These are phyloP conservation scores for Apiospora saccharicola DNA, from an alignment of 2,329 filamentous ascomycete species.

Conservation along the genomic window DNA sequence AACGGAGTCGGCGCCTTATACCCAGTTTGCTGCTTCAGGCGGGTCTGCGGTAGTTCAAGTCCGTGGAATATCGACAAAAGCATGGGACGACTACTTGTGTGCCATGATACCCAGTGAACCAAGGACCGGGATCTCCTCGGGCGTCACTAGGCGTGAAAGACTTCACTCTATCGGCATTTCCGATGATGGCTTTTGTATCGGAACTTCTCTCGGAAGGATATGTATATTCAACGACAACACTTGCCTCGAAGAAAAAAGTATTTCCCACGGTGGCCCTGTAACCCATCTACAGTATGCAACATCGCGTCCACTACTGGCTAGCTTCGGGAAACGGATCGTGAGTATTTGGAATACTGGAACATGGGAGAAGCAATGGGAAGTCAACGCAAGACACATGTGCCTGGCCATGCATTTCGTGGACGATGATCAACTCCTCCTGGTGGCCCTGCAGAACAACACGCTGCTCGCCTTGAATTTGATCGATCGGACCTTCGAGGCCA, in stretches of 20 bases:
- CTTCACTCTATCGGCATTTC: not conserved
- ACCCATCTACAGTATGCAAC: conserved; percentile 21
- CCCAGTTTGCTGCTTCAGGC: conserved; percentile 21
- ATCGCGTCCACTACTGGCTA: conserved; percentile 19
- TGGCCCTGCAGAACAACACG: conserved; percentile 23
- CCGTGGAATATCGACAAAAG: conserved; percentile 6
- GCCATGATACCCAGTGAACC: conserved; percentile 4
- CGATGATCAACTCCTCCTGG: conserved; percentile 25
- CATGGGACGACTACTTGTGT: conserved; percentile 28
- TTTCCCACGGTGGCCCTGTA: conserved; percentile 20
- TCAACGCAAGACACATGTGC: not conserved
- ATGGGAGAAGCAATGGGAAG: conserved; percentile 26
- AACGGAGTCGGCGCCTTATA: conserved; percentile 18
- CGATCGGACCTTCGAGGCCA: not conserved
- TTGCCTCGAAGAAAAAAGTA: conserved; percentile 24
- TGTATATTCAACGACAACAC: conserved; percentile 24
- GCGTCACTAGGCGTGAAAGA: not conserved
- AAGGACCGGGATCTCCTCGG: not conserved
- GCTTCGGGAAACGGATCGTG: conserved; percentile 18
- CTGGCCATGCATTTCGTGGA: conserved; percentile 26
- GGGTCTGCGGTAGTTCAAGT: not conserved
- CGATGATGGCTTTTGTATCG: conserved; percentile 22
- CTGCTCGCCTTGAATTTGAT: conserved; percentile 24
- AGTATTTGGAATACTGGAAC: conserved; percentile 26
- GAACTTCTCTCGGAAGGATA: conserved; percentile 23